Evolutionary conservation across 352 stramenopile genomes (phyloP).

Genomic region (Pythium utonaiense): DNA sequence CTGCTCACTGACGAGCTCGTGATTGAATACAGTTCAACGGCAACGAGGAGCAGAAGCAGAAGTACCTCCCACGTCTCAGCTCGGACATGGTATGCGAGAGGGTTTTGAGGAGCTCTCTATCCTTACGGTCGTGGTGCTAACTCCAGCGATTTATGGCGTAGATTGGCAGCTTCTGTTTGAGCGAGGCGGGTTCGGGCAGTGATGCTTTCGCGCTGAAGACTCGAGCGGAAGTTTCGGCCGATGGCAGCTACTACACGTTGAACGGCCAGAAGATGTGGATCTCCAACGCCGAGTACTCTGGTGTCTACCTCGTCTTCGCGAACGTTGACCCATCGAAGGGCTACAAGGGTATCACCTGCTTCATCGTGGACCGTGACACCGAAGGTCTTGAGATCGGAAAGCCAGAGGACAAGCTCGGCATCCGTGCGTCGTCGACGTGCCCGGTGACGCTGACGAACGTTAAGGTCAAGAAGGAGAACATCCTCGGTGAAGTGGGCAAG

Average conservation of each 20-base stretch:
- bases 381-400: constrained; percentile 93
- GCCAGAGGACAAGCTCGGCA: constrained; percentile 96
- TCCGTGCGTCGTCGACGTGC: constrained; percentile 95
- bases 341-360: constrained; percentile 98
- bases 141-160: constrained; percentile 19
- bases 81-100: constrained; percentile 57
- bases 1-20: not conserved
- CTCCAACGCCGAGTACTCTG: constrained; percentile 94
- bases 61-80: constrained; percentile 81
- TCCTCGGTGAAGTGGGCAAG: constrained; percentile 93
- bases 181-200: constrained; percentile 90
- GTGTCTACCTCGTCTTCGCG: constrained; percentile 96
- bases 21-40: constrained; percentile 45
- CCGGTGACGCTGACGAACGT: constrained; percentile 93
- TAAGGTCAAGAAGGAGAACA: constrained; percentile 90
- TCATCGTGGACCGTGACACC: constrained; percentile 94
- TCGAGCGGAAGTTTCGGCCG: constrained; percentile 74
- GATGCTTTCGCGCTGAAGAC: constrained; percentile 97
- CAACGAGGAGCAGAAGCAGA: constrained; percentile 78
- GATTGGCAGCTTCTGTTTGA: constrained; percentile 96
- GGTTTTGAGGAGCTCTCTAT: not conserved
- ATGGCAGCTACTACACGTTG: constrained; percentile 93
- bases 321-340: constrained; percentile 90
- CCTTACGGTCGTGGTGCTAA: not conserved
- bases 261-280: constrained; percentile 98